A percentile compares a stretch with the other conserved stretches of the same genome.
Conservation (phyloP, 1,139 yeast genomes). For the Geotrichum carabidarum region DNA sequence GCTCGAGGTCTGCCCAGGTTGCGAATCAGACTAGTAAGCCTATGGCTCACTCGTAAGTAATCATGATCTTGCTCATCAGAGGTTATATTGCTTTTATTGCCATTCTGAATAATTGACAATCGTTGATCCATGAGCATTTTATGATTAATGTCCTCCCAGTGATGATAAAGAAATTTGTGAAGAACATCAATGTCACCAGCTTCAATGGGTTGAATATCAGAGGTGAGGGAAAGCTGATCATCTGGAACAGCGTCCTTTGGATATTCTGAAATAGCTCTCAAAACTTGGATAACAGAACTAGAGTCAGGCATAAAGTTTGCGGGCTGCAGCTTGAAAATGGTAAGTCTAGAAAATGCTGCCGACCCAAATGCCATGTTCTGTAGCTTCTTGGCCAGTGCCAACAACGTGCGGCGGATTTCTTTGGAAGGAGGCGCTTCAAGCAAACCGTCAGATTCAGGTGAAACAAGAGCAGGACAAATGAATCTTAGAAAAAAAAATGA, state of each 20-base stretch:
- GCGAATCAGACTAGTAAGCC: slow-evolving; percentile 26
- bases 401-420: slow-evolving; percentile 58
- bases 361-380: slow-evolving; percentile 83
- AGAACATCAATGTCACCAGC: slow-evolving; percentile 35
- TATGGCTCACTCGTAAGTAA: slow-evolving; percentile 21
- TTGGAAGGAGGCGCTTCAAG: slow-evolving; percentile 29
- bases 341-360: slow-evolving; percentile 51
- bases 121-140: slow-evolving; percentile 30
- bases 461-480: slow-evolving; percentile 79
- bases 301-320: slow-evolving; percentile 4
- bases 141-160: slow-evolving; percentile 49
- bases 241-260: slow-evolving; percentile 11
- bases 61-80: slow-evolving; percentile 19
- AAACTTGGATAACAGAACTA: slow-evolving; percentile 11
- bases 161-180: slow-evolving; percentile 61
- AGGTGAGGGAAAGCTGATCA: slow-evolving; percentile 8
- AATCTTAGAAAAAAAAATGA: slow-evolving; percentile 75
- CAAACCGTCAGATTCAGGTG: slow-evolving; percentile 59
- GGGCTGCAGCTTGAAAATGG: slow-evolving; percentile 41
- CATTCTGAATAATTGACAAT: not conserved
- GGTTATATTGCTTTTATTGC: not conserved
- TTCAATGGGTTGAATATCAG: slow-evolving; percentile 21
- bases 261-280: slow-evolving; percentile 21
- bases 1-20: slow-evolving; percentile 28
- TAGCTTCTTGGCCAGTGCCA: slow-evolving; percentile 70